Evolutionary conservation across 306 rosid genomes (phyloP), one percentile per base, ranked within the genome.

Genomic region (Begonia loranthoides): DNA sequence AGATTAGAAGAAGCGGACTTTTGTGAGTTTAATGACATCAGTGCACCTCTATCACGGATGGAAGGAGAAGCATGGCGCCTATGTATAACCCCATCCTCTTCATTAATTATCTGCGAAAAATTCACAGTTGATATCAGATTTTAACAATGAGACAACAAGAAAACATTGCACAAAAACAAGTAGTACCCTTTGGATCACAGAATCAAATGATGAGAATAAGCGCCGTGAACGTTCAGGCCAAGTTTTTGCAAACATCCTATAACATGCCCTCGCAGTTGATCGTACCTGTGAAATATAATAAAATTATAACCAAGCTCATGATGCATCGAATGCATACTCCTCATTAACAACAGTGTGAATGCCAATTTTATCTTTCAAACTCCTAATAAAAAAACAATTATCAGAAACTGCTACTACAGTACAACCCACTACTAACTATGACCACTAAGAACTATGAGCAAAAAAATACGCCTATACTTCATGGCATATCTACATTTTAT

Each of bases 11-110:
- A 63, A 69, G 78, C 74, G 64, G 93, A 78, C 50, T 79, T 62
- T 59, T 86, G 99, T 55, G 73, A 67, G 58, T 68, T 67, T 24
- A 68, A 67, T 45, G 95, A 58, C 54, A 57, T 62, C 52, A 56
- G 39, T 57, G 81, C 60, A 64, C 83, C 80, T 82, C 93, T 87
- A 70, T 92, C 99, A 57, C 89, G 99, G 66, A 81, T 51, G 52
- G 93, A 79, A 56, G 96, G 99, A 55, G 99, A 92, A 43, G 83
- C 93, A 65, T 81, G 94, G 12, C 93, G 82, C 73, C 84, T 76
- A 68, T 92, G 89, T 59, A 83, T 73, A 59, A 96, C 93, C 56
- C 99, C 96, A 76, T 92, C 94, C 78, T 92, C 99, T 76, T 92
- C 99, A 62, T 92, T 92, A 70, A 92, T 87, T 64, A 92, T 63